Evolutionary conservation across 1,284 basidiomycete genomes (phyloP), one percentile per base, ranked within the genome.

Genomic region (Cryptococcus hybrid): DNA sequence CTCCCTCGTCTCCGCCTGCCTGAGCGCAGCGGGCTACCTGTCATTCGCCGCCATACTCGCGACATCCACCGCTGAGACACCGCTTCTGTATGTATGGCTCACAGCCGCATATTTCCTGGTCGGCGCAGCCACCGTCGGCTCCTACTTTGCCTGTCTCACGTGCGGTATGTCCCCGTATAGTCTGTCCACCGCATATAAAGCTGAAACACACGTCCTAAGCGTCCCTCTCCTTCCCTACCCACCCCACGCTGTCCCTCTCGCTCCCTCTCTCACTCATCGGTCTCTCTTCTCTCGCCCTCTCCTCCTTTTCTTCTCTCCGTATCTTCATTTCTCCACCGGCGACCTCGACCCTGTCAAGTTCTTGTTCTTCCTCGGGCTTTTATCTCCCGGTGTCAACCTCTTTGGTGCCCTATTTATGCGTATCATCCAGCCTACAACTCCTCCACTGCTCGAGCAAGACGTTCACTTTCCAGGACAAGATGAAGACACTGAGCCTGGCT

Each of bases 311-410:
- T 24, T 61, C 62, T 9, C 57, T 76, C 8, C 55, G 63, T 0
- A 50, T 51, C 1, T 76, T 76, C 60, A 57, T 60, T 18, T 62
- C 64, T 30, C 37, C 24, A 57, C 64, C 5, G 52, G 50, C 54
- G 73, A 76, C 42, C 65, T 77, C 12, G 63, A 77, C 53, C 62
- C 76, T 0, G 57, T 66, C 8, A 68, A 68, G 46, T 78, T 71
- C 62, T 59, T 77, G 34, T 57, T 59, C 18, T 76, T 78, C 60
- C 68, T 78, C 48, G 95, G 73, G 1, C 56, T 69, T 42, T 55
- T 76, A 24, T 69, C 71, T 6, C 69, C 72, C 5, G 36, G 52
- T 36, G 60, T 77, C 62, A 78, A 78, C 67, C 55, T 78, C 43
- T 73, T 76, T 53, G 68, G 67, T 5, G 61, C 68, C 1, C 24